phyloP scores from a whole-genome alignment of 192 early-diverging fungal species.

The Helicostylum pulchrum region DNA sequence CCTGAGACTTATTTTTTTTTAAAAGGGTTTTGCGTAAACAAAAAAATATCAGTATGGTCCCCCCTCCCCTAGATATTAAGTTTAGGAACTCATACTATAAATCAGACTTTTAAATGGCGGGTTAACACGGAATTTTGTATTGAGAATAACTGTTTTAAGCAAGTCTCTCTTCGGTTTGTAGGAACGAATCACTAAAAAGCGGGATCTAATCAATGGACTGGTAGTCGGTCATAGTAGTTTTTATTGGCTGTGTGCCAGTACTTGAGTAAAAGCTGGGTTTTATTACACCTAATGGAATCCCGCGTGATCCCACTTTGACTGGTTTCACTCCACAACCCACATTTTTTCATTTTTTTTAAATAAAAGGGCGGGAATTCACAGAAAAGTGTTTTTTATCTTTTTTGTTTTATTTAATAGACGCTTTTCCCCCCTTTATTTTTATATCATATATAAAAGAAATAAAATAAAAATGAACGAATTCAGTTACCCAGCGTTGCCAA shows the following conservation, averaged over 20 bases:
- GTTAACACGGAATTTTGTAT: too few species aligned
- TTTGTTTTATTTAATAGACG: constrained; percentile 8
- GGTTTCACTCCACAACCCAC: constrained; percentile 9
- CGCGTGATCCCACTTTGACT: constrained; percentile 17
- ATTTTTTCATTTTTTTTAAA: constrained; percentile 9
- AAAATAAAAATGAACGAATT: constrained; percentile 14
- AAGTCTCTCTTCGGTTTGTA: too few species aligned
- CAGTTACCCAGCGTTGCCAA: constrained; percentile 6
- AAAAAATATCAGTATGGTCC: too few species aligned
- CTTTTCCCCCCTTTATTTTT: constrained; percentile 5
- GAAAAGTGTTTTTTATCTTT: background rate
- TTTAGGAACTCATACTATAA: too few species aligned
- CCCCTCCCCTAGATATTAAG: too few species aligned
- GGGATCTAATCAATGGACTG: constrained; percentile 9
- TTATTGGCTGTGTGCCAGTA: constrained; percentile 10
- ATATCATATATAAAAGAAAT: background rate
- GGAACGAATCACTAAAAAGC: constrained; percentile 17
- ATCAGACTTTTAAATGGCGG: too few species aligned
- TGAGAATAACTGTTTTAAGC: too few species aligned
- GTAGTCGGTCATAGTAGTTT: background rate
- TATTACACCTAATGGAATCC: constrained; percentile 6
- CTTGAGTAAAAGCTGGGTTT: background rate
- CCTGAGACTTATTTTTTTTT: too few species aligned
- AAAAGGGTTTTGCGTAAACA: too few species aligned
- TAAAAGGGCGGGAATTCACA: constrained; percentile 16